A percentile compares a stretch with the other conserved stretches of the same genome.
These are phyloP conservation scores for Kwoniella dejecticola DNA, from an alignment of 768 basidiomycete genomes.

Conservation along the genomic window DNA sequence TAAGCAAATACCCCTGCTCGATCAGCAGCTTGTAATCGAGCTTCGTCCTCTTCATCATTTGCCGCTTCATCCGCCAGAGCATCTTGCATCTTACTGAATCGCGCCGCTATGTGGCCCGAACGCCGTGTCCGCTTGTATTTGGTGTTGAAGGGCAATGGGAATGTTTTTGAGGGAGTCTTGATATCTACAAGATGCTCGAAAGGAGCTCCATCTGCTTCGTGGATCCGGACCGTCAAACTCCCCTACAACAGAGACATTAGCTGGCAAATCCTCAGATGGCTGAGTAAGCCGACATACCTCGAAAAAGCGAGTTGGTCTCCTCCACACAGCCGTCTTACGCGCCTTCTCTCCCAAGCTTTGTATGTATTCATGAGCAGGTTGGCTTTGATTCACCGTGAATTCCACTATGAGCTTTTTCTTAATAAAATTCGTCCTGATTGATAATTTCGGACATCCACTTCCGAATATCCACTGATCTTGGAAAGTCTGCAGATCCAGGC, in stretches of 20 bases:
- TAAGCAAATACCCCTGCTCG: conserved; percentile 71
- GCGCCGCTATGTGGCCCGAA: conserved; percentile 41
- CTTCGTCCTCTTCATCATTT: conserved; percentile 35
- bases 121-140: conserved; percentile 50
- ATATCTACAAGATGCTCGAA: conserved; percentile 98
- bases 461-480: conserved; percentile 99
- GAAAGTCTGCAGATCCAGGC: conserved; percentile 74
- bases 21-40: conserved; percentile 30
- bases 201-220: conserved; percentile 98
- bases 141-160: conserved; percentile 91
- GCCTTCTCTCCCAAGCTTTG: conserved; percentile 62
- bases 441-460: conserved; percentile 89
- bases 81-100: conserved; percentile 45
- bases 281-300: conserved; percentile 62
- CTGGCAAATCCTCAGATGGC: background rate
- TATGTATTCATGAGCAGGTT: conserved; percentile 70
- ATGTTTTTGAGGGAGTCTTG: conserved; percentile 81
- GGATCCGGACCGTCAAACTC: conserved; percentile 97
- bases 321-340: conserved; percentile 28
- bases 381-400: conserved; percentile 86
- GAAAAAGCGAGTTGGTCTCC: conserved; percentile 75
- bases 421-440: conserved; percentile 87
- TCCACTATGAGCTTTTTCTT: conserved; percentile 98
- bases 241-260: conserved; percentile 61
- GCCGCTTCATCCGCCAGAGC: conserved; percentile 34